These are phyloP conservation scores for Pestalotiopsis sp. DNA, from an alignment of 2,329 filamentous ascomycete species.

Conservation along the genomic window DNA sequence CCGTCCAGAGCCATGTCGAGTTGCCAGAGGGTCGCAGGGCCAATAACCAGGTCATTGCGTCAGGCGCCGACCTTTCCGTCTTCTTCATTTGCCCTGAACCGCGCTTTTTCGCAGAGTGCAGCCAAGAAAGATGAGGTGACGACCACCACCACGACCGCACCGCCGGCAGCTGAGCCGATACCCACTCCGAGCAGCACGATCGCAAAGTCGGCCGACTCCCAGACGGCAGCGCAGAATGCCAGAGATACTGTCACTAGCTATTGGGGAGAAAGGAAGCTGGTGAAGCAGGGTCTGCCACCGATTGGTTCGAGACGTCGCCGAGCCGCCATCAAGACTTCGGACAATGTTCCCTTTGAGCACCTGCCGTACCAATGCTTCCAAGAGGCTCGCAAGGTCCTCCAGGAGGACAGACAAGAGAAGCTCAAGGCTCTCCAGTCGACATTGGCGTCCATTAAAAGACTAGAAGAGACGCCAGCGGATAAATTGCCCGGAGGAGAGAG, in stretches of 20 bases:
- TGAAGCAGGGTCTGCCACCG: constrained; percentile 70
- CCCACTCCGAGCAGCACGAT: constrained; percentile 21
- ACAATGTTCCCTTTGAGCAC: constrained; percentile 84
- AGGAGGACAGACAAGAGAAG: constrained; percentile 81
- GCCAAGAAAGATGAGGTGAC: constrained; percentile 38
- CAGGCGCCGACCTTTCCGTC: constrained; percentile 33
- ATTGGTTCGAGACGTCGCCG: constrained; percentile 86
- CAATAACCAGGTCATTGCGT: constrained; percentile 57
- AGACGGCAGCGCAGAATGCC: constrained; percentile 52
- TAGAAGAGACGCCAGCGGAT: constrained; percentile 62
- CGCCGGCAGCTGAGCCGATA: constrained; percentile 18
- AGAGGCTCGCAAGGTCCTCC: constrained; percentile 83
- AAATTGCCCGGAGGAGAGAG: constrained; percentile 63
- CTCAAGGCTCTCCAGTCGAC: constrained; percentile 71
- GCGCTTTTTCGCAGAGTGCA: constrained; percentile 39
- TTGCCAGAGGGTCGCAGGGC: constrained; percentile 61
- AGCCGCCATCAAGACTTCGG: constrained; percentile 65
- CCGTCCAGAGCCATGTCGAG: constrained; percentile 52
- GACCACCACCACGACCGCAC: constrained; percentile 29
- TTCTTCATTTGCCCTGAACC: constrained; percentile 33
- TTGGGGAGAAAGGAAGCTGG: constrained; percentile 67
- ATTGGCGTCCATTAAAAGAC: constrained; percentile 67
- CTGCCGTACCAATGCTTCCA: constrained; percentile 98
- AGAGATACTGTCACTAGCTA: constrained; percentile 69
- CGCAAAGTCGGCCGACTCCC: constrained; percentile 18